Evolutionary conservation across 2,329 filamentous ascomycete species (phyloP).

Genomic region (Neofusicoccum laricinum): DNA sequence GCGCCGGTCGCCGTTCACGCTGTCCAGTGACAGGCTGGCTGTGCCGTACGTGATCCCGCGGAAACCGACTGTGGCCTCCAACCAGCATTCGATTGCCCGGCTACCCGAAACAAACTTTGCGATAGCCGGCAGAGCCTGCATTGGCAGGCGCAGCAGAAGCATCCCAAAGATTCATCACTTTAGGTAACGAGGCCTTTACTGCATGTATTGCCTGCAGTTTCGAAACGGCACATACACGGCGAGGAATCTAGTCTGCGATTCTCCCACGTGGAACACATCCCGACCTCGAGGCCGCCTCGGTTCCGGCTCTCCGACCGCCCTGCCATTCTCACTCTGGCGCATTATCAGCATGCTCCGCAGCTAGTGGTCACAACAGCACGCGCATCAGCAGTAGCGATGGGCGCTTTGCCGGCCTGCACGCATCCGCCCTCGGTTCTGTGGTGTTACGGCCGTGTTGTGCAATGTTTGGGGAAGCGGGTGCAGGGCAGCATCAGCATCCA

Average conservation of each 20-base stretch:
- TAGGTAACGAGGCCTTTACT: neutral
- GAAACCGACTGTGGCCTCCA: conserved; percentile 2
- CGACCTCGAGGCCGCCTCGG: neutral
- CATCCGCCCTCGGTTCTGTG: conserved; percentile 1
- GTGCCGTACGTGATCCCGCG: neutral
- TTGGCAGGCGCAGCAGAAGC: neutral
- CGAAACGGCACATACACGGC: neutral
- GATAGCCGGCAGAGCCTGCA: neutral
- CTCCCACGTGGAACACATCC: neutral
- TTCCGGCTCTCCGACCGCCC: neutral
- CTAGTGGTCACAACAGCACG: neutral
- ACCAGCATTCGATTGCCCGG: neutral
- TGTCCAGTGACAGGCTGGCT: neutral
- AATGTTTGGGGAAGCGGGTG: neutral
- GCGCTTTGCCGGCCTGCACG: neutral
- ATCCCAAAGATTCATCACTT: neutral
- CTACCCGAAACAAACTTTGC: conserved; percentile 11
- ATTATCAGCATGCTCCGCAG: neutral
- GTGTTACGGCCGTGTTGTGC: neutral
- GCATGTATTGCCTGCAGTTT: neutral
- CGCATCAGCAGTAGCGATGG: neutral
- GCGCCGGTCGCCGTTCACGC: neutral
- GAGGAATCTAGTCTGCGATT: neutral
- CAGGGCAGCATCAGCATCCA: neutral
- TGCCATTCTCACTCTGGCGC: neutral